Evolutionary conservation across 371 early-diverging fungal genomes (phyloP).

Genomic region (Mortierella sp.): DNA sequence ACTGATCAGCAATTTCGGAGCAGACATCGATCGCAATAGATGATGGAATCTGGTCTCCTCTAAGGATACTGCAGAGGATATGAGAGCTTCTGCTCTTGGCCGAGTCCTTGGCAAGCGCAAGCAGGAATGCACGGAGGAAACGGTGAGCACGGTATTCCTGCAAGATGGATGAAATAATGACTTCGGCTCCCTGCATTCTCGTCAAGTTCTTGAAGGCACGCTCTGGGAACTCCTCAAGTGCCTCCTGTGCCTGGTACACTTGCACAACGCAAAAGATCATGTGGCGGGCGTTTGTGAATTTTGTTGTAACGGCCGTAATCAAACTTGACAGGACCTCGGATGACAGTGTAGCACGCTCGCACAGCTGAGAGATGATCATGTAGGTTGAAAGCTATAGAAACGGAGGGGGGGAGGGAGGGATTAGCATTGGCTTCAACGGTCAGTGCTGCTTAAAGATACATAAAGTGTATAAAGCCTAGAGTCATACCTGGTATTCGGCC

Average conservation of each 20-base stretch:
- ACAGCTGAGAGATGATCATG: slow-evolving; percentile 76
- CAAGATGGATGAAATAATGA: slow-evolving; percentile 54
- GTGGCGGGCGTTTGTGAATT: slow-evolving; percentile 53
- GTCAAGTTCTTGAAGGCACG: slow-evolving; percentile 54
- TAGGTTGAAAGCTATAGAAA: slow-evolving; percentile 67
- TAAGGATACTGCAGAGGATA: slow-evolving; percentile 56
- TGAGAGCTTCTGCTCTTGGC: slow-evolving; percentile 47
- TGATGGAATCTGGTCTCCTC: slow-evolving; percentile 57
- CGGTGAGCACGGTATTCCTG: slow-evolving; percentile 64
- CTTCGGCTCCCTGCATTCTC: slow-evolving; percentile 41
- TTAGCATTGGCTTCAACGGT: background rate
- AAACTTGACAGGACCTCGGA: slow-evolving; percentile 61
- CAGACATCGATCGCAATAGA: slow-evolving; percentile 57
- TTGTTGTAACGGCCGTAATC: slow-evolving; percentile 56
- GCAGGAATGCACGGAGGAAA: slow-evolving; percentile 60
- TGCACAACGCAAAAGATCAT: slow-evolving; percentile 72
- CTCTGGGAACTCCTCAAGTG: slow-evolving; percentile 58
- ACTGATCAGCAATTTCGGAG: slow-evolving; percentile 55
- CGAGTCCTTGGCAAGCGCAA: slow-evolving; percentile 40
- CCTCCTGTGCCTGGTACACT: slow-evolving; percentile 72
- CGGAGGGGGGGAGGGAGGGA: background rate
- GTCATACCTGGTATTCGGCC: slow-evolving; percentile 61
- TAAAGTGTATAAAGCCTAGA: background rate
- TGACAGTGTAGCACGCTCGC: slow-evolving; percentile 61
- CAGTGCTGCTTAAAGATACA: background rate